These are phyloP conservation scores for Daldinia bambusicola DNA, from an alignment of 495 filamentous ascomycete species.

Conservation along the genomic window DNA sequence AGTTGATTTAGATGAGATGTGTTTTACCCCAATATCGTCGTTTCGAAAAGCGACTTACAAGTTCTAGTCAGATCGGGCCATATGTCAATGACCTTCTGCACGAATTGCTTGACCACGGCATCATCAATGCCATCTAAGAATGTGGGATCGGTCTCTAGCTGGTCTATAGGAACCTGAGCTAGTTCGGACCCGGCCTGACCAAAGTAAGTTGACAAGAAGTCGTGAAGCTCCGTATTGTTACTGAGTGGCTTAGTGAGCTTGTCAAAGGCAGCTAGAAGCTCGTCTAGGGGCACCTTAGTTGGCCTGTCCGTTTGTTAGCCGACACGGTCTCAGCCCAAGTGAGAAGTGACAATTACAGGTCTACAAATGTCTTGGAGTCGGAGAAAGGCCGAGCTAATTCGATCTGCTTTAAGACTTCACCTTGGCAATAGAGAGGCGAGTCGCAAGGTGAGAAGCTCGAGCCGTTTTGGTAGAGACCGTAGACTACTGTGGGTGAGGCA, in stretches of 20 bases:
- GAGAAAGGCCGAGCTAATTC: conserved; percentile 60
- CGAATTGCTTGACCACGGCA: conserved; percentile 57
- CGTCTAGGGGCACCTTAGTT: conserved; percentile 55
- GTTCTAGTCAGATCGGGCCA: conserved; percentile 62
- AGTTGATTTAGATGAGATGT: background rate
- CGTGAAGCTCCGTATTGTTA: conserved; percentile 60
- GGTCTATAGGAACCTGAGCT: conserved; percentile 51
- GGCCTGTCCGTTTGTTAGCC: conserved; percentile 50
- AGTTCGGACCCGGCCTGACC: conserved; percentile 60
- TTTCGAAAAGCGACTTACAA: conserved; percentile 35
- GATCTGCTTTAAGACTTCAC: conserved; percentile 59
- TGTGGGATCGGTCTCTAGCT: conserved; percentile 54
- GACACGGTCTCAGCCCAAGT: background rate
- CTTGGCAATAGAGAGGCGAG: conserved; percentile 61
- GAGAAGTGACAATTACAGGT: conserved; percentile 54
- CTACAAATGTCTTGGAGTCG: conserved; percentile 64
- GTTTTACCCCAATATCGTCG: background rate
- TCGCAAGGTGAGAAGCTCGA: conserved; percentile 59
- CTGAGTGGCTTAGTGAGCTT: conserved; percentile 56
- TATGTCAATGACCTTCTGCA: conserved; percentile 60
- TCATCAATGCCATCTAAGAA: conserved; percentile 58
- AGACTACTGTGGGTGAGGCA: conserved; percentile 31
- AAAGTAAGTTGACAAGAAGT: conserved; percentile 58
- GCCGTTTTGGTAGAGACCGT: conserved; percentile 59
- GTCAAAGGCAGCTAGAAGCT: conserved; percentile 57